Conservation (phyloP, 768 basidiomycete genomes). For the Crucibulum laeve region DNA sequence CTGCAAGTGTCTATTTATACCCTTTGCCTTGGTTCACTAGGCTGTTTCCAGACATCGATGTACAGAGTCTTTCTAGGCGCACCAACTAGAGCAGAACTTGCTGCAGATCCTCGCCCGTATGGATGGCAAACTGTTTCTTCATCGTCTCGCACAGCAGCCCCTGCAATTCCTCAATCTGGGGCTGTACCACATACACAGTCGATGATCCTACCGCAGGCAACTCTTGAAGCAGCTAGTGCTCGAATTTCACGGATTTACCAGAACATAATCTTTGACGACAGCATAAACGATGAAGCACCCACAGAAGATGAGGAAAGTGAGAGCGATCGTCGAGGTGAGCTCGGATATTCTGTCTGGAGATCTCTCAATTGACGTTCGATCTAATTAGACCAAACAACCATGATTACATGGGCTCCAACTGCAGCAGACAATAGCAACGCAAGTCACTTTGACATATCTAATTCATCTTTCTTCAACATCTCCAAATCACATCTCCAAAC, state of each 20-base stretch:
- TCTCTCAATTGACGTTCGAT: neutral
- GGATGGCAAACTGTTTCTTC: conserved; percentile 46
- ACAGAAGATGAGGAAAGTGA: conserved; percentile 13
- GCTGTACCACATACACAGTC: conserved; percentile 15
- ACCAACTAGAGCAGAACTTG: conserved; percentile 30
- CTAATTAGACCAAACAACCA: conserved; percentile 38
- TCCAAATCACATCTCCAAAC: neutral
- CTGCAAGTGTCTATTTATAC: too few relatives aligned
- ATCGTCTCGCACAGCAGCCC: conserved; percentile 11
- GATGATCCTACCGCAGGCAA: conserved; percentile 42
- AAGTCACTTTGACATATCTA: conserved; percentile 10
- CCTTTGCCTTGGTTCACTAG: too few relatives aligned
- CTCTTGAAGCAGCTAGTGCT: conserved; percentile 62
- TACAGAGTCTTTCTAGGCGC: conserved; percentile 56
- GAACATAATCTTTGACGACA: conserved; percentile 64
- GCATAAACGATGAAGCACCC: conserved; percentile 27
- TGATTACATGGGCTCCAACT: conserved; percentile 60
- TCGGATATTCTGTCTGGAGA: neutral
- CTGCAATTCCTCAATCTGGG: conserved; percentile 7
- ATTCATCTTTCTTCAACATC: neutral
- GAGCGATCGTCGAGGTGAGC: neutral
- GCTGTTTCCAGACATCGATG: too few relatives aligned
- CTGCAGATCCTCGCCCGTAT: conserved; percentile 28
- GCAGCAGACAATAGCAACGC: conserved; percentile 3
- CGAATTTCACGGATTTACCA: conserved; percentile 68